A percentile compares a stretch with the other conserved stretches of the same genome.
These are phyloP conservation scores for Fusarium sp. DNA, from an alignment of 2,329 filamentous ascomycete genomes.

Conservation along the genomic window DNA sequence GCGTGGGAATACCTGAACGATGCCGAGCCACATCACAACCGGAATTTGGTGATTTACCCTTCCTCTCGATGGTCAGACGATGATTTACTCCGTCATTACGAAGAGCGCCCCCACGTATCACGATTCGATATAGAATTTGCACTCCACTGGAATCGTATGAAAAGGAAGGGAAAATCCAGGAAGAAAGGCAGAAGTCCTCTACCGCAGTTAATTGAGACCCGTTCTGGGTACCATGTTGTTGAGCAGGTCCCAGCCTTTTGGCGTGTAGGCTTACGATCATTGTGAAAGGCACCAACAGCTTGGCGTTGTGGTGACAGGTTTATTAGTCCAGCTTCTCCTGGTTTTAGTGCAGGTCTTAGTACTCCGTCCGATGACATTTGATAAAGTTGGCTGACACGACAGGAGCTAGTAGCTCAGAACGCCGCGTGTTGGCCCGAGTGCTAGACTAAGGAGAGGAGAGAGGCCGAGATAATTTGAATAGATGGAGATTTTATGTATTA, in stretches of 20 bases:
- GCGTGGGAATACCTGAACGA: too few relatives aligned
- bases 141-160: background rate
- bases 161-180: background rate
- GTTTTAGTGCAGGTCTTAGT: background rate
- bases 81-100: too few relatives aligned
- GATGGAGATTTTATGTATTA: background rate
- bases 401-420: background rate
- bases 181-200: background rate
- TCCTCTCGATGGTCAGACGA: too few relatives aligned
- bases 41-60: too few relatives aligned
- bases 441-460: background rate
- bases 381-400: background rate
- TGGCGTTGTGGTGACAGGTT: background rate
- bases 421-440: too few relatives aligned
- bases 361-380: rapidly evolving
- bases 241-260: background rate
- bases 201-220: background rate
- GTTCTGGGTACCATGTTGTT: background rate
- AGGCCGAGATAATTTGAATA: background rate
- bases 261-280: background rate
- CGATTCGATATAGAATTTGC: background rate
- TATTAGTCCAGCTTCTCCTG: background rate
- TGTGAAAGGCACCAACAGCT: background rate
- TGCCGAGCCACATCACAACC: too few relatives aligned
- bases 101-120: too few relatives aligned